Conservation (phyloP, 1,284 basidiomycete species). For the Bjerkandera adusta region DNA sequence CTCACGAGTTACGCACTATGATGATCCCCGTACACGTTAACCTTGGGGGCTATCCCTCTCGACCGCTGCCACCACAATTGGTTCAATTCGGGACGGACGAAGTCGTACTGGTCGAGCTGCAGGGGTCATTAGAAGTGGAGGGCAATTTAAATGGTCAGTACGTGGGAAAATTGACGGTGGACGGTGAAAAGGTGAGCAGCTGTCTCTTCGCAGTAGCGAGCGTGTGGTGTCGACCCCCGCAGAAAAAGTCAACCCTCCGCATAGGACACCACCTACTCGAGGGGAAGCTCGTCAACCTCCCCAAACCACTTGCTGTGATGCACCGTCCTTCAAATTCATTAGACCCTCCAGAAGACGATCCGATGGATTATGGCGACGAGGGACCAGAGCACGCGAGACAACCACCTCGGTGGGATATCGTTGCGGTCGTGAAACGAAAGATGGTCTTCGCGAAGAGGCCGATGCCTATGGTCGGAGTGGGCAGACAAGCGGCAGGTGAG, state of each 20-base stretch:
- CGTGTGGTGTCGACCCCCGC: not conserved
- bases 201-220: not conserved
- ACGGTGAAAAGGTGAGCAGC: conserved; percentile 24
- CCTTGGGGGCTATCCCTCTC: conserved; percentile 19
- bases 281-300: conserved; percentile 75
- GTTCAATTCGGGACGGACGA: conserved; percentile 68
- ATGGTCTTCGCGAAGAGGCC: conserved; percentile 77
- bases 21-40: conserved; percentile 27
- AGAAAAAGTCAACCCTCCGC: conserved; percentile 73
- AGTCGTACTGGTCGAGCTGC: conserved; percentile 72
- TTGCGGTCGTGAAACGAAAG: conserved; percentile 71
- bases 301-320: conserved; percentile 78
- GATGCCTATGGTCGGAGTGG: conserved; percentile 53
- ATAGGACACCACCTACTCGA: conserved; percentile 91
- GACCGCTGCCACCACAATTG: conserved; percentile 51
- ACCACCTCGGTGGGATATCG: conserved; percentile 42
- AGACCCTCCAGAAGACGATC: not conserved
- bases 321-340: conserved; percentile 30
- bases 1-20: conserved; percentile 24
- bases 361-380: conserved; percentile 12
- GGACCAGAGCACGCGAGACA: conserved; percentile 32
- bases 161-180: conserved; percentile 59
- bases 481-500: not conserved
- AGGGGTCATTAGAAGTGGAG: conserved; percentile 68
- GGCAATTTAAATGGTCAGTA: conserved; percentile 55